phyloP scores from a whole-genome alignment of 768 basidiomycete species.

The Asterophora parasitica region DNA sequence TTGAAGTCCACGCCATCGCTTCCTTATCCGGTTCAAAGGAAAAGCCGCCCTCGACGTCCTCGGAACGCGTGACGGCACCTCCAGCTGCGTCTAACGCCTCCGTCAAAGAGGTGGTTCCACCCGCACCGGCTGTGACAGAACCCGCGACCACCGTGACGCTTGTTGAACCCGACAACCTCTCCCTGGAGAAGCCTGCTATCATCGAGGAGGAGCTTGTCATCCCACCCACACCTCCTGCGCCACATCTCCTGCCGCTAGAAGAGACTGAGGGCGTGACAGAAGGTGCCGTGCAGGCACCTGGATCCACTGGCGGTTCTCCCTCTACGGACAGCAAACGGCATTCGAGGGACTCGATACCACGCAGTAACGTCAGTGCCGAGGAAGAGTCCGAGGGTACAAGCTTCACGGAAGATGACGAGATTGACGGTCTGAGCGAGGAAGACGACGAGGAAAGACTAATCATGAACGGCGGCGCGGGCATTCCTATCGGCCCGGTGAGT shows the following conservation, averaged over 20 bases:
- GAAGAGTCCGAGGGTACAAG: constrained; percentile 63
- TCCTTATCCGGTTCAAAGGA: constrained; percentile 21
- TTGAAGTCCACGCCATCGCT: constrained; percentile 34
- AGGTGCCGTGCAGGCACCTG: constrained; percentile 89
- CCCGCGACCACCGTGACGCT: constrained; percentile 7
- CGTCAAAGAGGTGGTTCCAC: constrained; percentile 3
- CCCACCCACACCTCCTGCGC: constrained; percentile 26
- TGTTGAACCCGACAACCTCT: constrained; percentile 3
- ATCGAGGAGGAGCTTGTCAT: constrained; percentile 33
- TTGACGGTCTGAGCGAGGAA: constrained; percentile 61
- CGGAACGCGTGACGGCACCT: constrained; percentile 7
- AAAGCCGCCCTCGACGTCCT: constrained; percentile 21
- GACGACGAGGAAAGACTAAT: constrained; percentile 92
- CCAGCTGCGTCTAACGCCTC: constrained; percentile 1
- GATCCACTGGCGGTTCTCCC: constrained; percentile 55
- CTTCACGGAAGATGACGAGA: constrained; percentile 65
- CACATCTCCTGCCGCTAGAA: constrained; percentile 43
- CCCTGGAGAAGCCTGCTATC: constrained; percentile 5
- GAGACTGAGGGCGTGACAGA: constrained; percentile 89
- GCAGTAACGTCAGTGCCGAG: constrained; percentile 38
- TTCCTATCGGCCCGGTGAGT: constrained; percentile 88
- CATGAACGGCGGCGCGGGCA: constrained; percentile 88
- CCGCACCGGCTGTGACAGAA: constrained; percentile 6
- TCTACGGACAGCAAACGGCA: constrained; percentile 30
- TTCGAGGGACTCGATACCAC: constrained; percentile 34